Evolutionary conservation across 2,329 filamentous ascomycete species (phyloP), one percentile per base, ranked within the genome.

Genomic region (Alternaria novae-zelandiae): DNA sequence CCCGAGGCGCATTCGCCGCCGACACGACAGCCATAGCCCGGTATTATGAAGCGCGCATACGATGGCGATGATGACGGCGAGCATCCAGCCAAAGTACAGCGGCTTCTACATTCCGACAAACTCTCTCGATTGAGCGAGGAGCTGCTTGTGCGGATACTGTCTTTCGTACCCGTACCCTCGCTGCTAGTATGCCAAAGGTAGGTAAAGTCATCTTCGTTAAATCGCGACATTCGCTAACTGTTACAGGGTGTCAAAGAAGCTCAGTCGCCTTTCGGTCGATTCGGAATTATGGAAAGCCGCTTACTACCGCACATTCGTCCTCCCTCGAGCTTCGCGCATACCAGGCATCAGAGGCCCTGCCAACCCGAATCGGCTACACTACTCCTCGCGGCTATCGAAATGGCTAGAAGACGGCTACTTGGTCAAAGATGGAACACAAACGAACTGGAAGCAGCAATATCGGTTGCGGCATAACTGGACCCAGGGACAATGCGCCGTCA

Each of bases 381-480:
- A 87, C 67, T 86, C 86, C 1, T 87, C 86, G 5, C 86, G 83
- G 58, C 74, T 86, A 9, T 86, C 87, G 12, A 86, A 83, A 76
- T 90, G 89, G 89, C 78, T 88, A 32, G 86, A 89, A 54, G 87
- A 91, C 65, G 83, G 86, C 41, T 83, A 86, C 63, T 74, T 87
- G 8, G 84, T 91, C 21, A 81, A 80, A 59, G 80, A 81, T 62
- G 84, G 83, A 12, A 79, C 76, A 6, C 74, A 81, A 20, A 89
- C 87, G 50, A 88, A 96, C 74, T 97, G 94, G 94, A 97, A 96
- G 82, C 87, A 88, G 65, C 91, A 96, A 73, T 98, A 96, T 80
- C 93, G 91, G 73, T 84, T 97, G 54, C 87, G 92, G 49, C 91
- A 97, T 77, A 98, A 98, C 81, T 98, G 96, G 96, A 88, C 91